A percentile compares a stretch with the other conserved stretches of the same genome.
Conservation (phyloP, 805 yeast species). For the Wickerhamiella kazuoi region DNA sequence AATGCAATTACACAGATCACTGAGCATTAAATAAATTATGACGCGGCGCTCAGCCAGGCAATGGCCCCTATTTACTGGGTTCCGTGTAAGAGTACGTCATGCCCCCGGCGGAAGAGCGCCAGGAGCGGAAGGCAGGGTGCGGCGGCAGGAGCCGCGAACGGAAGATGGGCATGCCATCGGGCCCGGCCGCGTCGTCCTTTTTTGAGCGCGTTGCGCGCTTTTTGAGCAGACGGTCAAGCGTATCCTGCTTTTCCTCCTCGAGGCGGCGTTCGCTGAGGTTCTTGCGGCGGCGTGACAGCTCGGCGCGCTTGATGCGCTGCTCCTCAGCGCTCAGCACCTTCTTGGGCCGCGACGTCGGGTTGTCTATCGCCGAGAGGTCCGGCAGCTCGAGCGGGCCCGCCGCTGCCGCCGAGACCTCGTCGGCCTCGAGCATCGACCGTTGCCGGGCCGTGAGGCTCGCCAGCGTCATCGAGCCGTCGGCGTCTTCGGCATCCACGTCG, state of each 20-base stretch:
- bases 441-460: slow-evolving; percentile 26
- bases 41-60: too few relatives aligned
- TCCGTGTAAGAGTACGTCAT: slow-evolving; percentile 1
- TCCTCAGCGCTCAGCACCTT: slow-evolving; percentile 67
- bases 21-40: too few relatives aligned
- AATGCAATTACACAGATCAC: too few relatives aligned
- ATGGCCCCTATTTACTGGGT: too few relatives aligned
- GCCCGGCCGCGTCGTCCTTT: slow-evolving; percentile 6
- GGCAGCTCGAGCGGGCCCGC: slow-evolving; percentile 14
- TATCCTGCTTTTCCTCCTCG: slow-evolving; percentile 87
- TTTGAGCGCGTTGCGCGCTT: slow-evolving; percentile 45
- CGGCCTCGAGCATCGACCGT: slow-evolving; percentile 18
- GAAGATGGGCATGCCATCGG: slow-evolving; percentile 4
- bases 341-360: slow-evolving; percentile 24
- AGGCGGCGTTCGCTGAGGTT: slow-evolving; percentile 64
- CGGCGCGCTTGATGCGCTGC: slow-evolving; percentile 62
- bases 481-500: slow-evolving; percentile 11
- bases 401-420: slow-evolving; percentile 8
- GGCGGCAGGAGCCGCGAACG: neutral
- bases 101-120: slow-evolving; percentile 13
- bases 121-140: slow-evolving; percentile 20
- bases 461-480: slow-evolving; percentile 12
- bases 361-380: slow-evolving; percentile 17
- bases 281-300: slow-evolving; percentile 72
- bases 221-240: slow-evolving; percentile 68